These are phyloP conservation scores for Botrytis byssoidea DNA, from an alignment of 2,329 filamentous ascomycete species.

Conservation along the genomic window DNA sequence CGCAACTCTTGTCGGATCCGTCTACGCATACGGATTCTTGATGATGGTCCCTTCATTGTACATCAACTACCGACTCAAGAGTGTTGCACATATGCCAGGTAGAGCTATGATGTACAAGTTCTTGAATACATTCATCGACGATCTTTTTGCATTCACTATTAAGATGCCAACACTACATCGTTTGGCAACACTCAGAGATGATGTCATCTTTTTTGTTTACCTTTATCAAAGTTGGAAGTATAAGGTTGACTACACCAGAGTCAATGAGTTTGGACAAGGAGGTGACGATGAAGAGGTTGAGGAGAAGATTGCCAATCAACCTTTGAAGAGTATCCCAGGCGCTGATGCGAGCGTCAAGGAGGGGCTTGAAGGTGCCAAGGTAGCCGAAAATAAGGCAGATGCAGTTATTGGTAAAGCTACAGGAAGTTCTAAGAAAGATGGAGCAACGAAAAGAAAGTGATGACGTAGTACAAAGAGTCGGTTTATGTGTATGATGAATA, in stretches of 20 bases:
- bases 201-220: constrained; percentile 98
- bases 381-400: constrained; percentile 28
- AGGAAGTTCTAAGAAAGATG: constrained; percentile 47
- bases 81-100: constrained; percentile 92
- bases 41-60: constrained; percentile 99
- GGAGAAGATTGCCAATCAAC: constrained; percentile 47
- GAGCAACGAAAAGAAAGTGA: constrained; percentile 50
- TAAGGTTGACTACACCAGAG: constrained; percentile 82
- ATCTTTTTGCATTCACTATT: constrained; percentile 97
- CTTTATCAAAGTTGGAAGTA: constrained; percentile 93
- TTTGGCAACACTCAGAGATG: constrained; percentile 87
- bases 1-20: constrained; percentile 88
- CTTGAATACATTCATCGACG: constrained; percentile 97
- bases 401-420: constrained; percentile 44
- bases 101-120: constrained; percentile 99
- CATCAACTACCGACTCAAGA: constrained; percentile 98
- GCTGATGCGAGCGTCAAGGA: constrained; percentile 28
- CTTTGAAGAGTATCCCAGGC: constrained; percentile 27
- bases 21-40: constrained; percentile 97
- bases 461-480: too few species aligned
- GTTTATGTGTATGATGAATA: neutral
- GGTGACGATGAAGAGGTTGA: constrained; percentile 79
- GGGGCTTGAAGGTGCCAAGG: constrained; percentile 39
- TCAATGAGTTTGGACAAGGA: constrained; percentile 98
- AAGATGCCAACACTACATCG: constrained; percentile 97